These are phyloP conservation scores for Fusarium tuaranense DNA, from an alignment of 2,329 filamentous ascomycete species.

Conservation along the genomic window DNA sequence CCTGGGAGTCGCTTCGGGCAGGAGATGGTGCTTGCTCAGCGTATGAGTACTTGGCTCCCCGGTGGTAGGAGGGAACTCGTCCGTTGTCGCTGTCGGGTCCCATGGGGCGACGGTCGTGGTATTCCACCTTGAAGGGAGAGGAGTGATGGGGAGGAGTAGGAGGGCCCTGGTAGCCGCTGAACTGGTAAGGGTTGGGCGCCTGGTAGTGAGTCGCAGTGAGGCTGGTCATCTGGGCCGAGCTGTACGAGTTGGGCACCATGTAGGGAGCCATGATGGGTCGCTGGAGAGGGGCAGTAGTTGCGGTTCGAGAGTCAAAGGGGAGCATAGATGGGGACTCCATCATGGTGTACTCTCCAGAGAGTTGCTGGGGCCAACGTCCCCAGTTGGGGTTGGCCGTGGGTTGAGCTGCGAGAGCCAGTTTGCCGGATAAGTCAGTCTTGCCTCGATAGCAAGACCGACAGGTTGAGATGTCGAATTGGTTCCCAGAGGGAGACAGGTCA, in stretches of 20 bases:
- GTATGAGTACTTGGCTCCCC: constrained; percentile 45
- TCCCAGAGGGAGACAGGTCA: constrained; percentile 7
- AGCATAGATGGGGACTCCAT: constrained; percentile 61
- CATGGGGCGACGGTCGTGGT: constrained; percentile 47
- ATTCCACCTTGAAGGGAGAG: constrained; percentile 50
- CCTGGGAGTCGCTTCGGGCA: constrained; percentile 49
- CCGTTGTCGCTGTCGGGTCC: constrained; percentile 39
- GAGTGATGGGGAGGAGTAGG: constrained; percentile 49
- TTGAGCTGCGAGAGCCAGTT: constrained; percentile 63
- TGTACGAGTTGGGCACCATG: constrained; percentile 59
- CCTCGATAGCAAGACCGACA: constrained; percentile 41
- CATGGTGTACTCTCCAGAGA: constrained; percentile 60
- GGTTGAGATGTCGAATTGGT: constrained; percentile 6
- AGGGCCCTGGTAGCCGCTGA: constrained; percentile 55
- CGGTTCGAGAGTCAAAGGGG: constrained; percentile 60
- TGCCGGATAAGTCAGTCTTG: constrained; percentile 41
- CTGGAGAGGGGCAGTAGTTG: constrained; percentile 53
- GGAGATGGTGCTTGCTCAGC: constrained; percentile 51
- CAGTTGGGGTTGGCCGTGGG: constrained; percentile 60
- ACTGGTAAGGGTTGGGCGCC: constrained; percentile 57
- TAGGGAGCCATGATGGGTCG: constrained; percentile 60
- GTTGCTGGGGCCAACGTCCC: constrained; percentile 67
- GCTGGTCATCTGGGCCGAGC: constrained; percentile 55
- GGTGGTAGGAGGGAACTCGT: constrained; percentile 40
- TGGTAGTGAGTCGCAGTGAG: constrained; percentile 58